These are phyloP conservation scores for Rhodotorula sp. DNA, from an alignment of 1,284 basidiomycete genomes.

Conservation along the genomic window DNA sequence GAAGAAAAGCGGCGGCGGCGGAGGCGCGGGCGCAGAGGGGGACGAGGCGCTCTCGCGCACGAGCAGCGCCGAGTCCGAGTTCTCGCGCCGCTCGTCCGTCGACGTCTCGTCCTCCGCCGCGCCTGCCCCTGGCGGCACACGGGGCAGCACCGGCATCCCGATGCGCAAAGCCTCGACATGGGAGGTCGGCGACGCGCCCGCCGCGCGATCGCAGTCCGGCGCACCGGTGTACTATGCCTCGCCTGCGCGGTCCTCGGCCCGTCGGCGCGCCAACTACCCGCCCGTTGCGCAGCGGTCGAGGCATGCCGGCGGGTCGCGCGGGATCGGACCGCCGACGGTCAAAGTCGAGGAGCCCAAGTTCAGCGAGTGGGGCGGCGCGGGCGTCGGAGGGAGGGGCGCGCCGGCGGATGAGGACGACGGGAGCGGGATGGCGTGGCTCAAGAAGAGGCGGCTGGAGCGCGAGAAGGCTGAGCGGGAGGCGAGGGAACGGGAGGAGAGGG, in stretches of 20 bases:
- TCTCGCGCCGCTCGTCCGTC: slow-evolving; percentile 2
- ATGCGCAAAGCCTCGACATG: slow-evolving; percentile 40
- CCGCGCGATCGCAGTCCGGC: background rate
- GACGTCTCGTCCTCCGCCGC: background rate
- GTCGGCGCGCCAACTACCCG: slow-evolving; percentile 32
- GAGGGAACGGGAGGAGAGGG: slow-evolving; percentile 10
- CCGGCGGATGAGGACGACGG: slow-evolving; percentile 43
- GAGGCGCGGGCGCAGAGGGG: too few relatives aligned
- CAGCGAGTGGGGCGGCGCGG: slow-evolving; percentile 27
- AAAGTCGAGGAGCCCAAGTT: slow-evolving; percentile 17
- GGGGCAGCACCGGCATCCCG: slow-evolving; percentile 36
- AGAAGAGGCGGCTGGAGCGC: slow-evolving; percentile 38
- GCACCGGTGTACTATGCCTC: slow-evolving; percentile 32
- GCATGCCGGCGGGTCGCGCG: slow-evolving; percentile 17
- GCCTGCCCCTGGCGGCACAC: background rate
- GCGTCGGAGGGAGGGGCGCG: slow-evolving; percentile 27
- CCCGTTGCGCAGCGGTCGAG: slow-evolving; percentile 37
- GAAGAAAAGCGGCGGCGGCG: background rate
- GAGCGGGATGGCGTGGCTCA: slow-evolving; percentile 45
- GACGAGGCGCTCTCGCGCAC: slow-evolving; percentile 25
- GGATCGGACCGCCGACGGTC: background rate
- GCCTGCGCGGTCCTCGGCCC: slow-evolving; percentile 4
- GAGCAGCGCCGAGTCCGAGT: slow-evolving; percentile 20
- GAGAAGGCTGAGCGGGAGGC: slow-evolving; percentile 30
- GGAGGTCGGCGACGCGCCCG: slow-evolving; percentile 26